Base-by-base conservation (phyloP, 345 rosid genomes). In the Erucastrum elatum region DNA sequence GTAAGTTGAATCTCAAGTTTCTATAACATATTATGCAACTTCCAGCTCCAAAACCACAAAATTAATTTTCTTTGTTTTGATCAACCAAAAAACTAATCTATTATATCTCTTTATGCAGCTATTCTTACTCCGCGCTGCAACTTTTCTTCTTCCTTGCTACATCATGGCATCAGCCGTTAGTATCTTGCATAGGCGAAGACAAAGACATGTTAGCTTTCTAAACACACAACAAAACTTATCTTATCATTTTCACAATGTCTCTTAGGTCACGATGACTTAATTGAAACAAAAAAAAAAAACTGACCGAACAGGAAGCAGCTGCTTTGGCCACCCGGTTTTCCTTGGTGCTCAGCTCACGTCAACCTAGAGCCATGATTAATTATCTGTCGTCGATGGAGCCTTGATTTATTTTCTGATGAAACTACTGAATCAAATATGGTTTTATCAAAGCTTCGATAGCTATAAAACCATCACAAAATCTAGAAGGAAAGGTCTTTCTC, bases 121-220 rank as follows among this genome's bases (percentile, higher is more conserved):
- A 83, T 95, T 92, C 85, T 81, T 95, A 83, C 87, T 86, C 55
- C 87, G 91, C n/a, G 87, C 91, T n/a, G 88, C 87, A 51, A 90
- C 88, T 16, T 89, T 93, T 83, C 94, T 91, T 81, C 87, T 95
- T 72, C 96, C 99, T 10, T 95, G 99, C 83, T 95, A 95, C 84
- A 91, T 95, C 79, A 95, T 95, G 99, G 98, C 97, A 34, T 91
- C 98, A 96, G 96, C 97, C 55, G 87, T 95, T 72, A 91, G 94
- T 81, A 88, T 91, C 71, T 79, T 95, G 82, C 97, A 95, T 80
- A 93, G 91, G 0, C 86, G 98, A 46, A 86, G 94, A 77, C 97
- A 91, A 74, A 89, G 94, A 86, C 98, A 91, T 90, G 98, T 93
- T 63, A 15, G 37, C 34, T 53, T 58, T 60, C 27, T 4, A 53